Base-by-base conservation (phyloP, 225 moss, liverwort and hornwort genomes). In the Rhytidiadelphus loreus region DNA sequence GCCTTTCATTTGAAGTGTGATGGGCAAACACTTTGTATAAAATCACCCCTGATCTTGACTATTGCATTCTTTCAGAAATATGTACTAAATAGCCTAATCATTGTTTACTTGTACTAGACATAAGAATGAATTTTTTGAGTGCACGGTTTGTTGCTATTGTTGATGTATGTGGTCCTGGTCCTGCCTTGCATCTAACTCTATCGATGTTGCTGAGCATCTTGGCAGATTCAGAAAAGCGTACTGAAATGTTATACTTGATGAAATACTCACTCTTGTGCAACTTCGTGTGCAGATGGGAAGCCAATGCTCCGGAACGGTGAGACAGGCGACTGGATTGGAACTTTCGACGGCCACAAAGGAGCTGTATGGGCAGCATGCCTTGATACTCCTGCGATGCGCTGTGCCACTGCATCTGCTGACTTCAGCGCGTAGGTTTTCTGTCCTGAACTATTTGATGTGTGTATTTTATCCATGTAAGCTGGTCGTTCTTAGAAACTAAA, bases 331-430 rank as follows among this genome's bases (percentile, higher is more conserved):
- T 99, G 99, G 99, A 97, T 99, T 87, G 99, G 99, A 87, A 99
- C 99, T 43, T 99, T 99, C 86, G 97, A 97, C 80, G 99, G 99
- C 43, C 99, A 99, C 92, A 99, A 99, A 90, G 99, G 99, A 92
- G 99, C 99, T 82, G 99, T 99, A 8, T 99, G 99, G 99, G 95
- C 96, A 76, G 97, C 99, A 62, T 99, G 99, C 90, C 97, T 99
- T 65, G 96, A 99, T 86, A 96, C 95, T 77, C 99, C 99, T 79
- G 99, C 96, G 41, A 87, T 99, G 89, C 97, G 92, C 74, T 97
- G 96, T 85, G 99, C 99, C 85, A 99, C 99, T 91, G 99, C 99
- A 89, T 99, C 99, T 92, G 97, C 99, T 62, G 99, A 99, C 88
- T 99, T 99, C 86, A 99, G 99, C 96, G 99, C 99, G 99, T 99